A percentile compares a stretch with the other conserved stretches of the same genome.
These are phyloP conservation scores for Aurantiochytrium sp. DNA, from an alignment of 108 stramenopile species.

Conservation along the genomic window DNA sequence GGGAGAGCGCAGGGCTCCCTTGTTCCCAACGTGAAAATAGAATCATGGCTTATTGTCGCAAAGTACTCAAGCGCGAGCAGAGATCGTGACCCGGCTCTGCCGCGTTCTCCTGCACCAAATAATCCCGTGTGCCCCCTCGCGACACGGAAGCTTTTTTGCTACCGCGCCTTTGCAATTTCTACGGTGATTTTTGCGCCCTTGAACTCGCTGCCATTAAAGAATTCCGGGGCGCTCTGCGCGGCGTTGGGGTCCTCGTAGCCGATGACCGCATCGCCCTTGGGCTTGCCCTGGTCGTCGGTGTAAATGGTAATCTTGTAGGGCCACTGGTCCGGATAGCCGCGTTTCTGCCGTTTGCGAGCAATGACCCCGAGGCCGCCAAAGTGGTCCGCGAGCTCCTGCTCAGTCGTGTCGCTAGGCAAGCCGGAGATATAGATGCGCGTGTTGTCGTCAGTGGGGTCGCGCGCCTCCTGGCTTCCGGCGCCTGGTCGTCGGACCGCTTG, in stretches of 20 bases:
- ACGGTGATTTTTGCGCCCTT: background rate
- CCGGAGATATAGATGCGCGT: background rate
- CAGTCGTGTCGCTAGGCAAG: background rate
- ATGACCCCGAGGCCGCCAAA: background rate
- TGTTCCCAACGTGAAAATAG: too few species aligned
- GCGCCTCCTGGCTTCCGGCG: background rate
- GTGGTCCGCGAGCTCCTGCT: background rate
- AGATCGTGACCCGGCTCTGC: too few species aligned
- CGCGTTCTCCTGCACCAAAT: too few species aligned
- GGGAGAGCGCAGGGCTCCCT: too few species aligned
- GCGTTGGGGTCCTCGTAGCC: constrained; percentile 26
- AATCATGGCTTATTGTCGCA: too few species aligned
- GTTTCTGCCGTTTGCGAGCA: background rate
- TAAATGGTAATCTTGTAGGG: constrained; percentile 17
- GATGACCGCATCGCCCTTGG: background rate
- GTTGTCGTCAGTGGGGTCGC: background rate
- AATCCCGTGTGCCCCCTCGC: too few species aligned
- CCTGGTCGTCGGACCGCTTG: background rate
- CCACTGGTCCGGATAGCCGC: background rate
- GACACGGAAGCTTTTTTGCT: too few species aligned
- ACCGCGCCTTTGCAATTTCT: background rate
- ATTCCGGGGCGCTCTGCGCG: constrained; percentile 8
- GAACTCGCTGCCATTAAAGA: background rate
- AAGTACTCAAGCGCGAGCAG: too few species aligned
- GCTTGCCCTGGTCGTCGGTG: background rate